phyloP scores from a whole-genome alignment of 495 filamentous ascomycete species.

The Penicillium chermesinum region DNA sequence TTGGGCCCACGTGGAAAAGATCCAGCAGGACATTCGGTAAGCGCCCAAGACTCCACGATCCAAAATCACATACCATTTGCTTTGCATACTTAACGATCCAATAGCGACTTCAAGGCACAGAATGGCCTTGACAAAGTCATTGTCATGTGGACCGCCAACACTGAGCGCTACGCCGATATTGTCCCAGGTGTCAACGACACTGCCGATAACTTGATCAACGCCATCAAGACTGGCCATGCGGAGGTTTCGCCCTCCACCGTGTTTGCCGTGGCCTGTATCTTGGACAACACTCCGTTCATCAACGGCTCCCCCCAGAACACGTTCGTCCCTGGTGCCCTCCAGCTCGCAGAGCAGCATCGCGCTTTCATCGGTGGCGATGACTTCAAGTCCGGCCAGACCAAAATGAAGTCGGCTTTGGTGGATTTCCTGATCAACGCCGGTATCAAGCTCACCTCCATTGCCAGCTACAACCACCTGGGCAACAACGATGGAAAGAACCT shows the following conservation, averaged over 20 bases:
- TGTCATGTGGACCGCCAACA: slow-evolving; percentile 98
- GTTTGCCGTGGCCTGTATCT: slow-evolving; percentile 89
- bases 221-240: slow-evolving; percentile 78
- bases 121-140: slow-evolving; percentile 93
- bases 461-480: slow-evolving; percentile 98
- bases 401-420: slow-evolving; percentile 99
- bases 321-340: slow-evolving; percentile 87
- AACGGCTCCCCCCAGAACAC: slow-evolving; percentile 99
- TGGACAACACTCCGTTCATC: slow-evolving; percentile 92
- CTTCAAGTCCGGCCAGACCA: slow-evolving; percentile 99
- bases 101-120: slow-evolving; percentile 80
- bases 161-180: slow-evolving; percentile 90
- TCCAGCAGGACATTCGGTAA: slow-evolving; percentile 92
- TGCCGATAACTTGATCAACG: slow-evolving; percentile 82
- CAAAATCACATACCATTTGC: background rate
- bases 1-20: slow-evolving; percentile 83
- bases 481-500: slow-evolving; percentile 99
- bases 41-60: too few species aligned
- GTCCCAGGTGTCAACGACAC: slow-evolving; percentile 91
- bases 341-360: slow-evolving; percentile 80
- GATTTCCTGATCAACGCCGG: slow-evolving; percentile 98
- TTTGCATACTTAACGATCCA: background rate
- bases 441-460: slow-evolving; percentile 98
- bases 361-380: slow-evolving; percentile 97
- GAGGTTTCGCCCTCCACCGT: slow-evolving; percentile 93